Base-by-base conservation (phyloP, 768 basidiomycete species). In the Chiua virens region DNA sequence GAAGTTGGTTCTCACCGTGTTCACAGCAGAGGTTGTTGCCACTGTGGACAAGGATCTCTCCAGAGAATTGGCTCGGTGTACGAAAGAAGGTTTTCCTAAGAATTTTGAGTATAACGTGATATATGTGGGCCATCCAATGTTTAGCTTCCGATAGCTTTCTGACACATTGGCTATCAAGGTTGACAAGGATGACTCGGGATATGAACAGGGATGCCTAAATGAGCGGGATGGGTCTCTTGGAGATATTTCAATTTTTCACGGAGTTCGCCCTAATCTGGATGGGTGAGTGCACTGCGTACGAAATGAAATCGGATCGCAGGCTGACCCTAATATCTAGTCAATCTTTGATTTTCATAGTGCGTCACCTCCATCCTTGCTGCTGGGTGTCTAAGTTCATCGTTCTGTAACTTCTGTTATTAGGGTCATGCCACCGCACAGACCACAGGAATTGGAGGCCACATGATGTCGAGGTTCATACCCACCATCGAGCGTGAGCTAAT, bases 271-370 rank as follows among this genome's bases (percentile, higher is more conserved):
- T n/a, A n/a, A n/a, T n/a, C n/a, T n/a, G n/a, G n/a, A n/a, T n/a
- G n/a, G n/a, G n/a, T n/a, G n/a, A n/a, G n/a, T n/a, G n/a, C n/a
- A n/a, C n/a, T n/a, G n/a, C n/a, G n/a, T n/a, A n/a, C n/a, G n/a
- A n/a, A n/a, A n/a, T n/a, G n/a, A n/a, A n/a, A n/a, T n/a, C n/a
- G n/a, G n/a, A n/a, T n/a, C n/a, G n/a, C n/a, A n/a, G n/a, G n/a
- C n/a, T n/a, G n/a, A n/a, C n/a, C n/a, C n/a, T n/a, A n/a, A n/a
- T n/a, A n/a, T n/a, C n/a, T n/a, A 30, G 7, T 8, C 30, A 18
- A 43, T 28, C 27, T 38, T 2, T 1, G 32, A 77, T 95, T 13
- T 97, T 93, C 70, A 94, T 96, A 54, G 89, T 89, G 61, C 57
- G 79, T 68, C n/a, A n/a, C n/a, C 5, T 68, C 5, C 23, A 21